Conservation (phyloP, 2,329 filamentous ascomycete genomes). For the Diaporthe sp. region DNA sequence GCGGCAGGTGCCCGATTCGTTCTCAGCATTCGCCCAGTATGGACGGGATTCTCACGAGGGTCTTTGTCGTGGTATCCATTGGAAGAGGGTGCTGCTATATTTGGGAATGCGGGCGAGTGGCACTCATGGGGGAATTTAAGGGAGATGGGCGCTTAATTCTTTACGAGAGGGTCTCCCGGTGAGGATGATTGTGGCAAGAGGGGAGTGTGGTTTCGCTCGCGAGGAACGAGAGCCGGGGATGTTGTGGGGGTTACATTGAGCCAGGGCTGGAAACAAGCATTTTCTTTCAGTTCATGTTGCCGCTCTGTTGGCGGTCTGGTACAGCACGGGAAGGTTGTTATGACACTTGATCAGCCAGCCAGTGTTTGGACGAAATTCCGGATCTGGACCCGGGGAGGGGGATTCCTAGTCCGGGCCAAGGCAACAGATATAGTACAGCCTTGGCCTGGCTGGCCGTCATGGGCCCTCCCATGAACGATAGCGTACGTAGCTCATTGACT, state of each 20-base stretch:
- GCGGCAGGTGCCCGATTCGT: not conserved
- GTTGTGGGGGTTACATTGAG: not conserved
- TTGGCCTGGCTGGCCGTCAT: not conserved
- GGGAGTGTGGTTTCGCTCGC: not conserved
- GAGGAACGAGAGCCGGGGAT: not conserved
- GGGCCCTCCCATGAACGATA: not conserved
- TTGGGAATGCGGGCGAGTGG: not conserved
- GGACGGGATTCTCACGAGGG: not conserved
- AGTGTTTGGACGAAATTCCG: not conserved
- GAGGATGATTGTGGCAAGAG: not conserved
- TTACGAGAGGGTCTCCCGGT: not conserved
- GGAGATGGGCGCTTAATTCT: constrained; percentile 6
- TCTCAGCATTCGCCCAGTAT: not conserved
- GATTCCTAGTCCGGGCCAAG: not conserved
- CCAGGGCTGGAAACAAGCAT: constrained; percentile 20
- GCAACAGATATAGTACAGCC: not conserved
- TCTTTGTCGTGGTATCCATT: not conserved
- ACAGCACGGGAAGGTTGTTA: not conserved
- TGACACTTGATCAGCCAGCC: not conserved
- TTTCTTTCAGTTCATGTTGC: not conserved
- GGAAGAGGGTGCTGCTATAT: not conserved
- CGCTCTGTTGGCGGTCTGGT: not conserved
- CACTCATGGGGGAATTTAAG: too few species aligned
- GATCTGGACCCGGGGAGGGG: not conserved
- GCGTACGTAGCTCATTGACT: not conserved